A percentile compares a stretch with the other conserved stretches of the same genome.
phyloP scores from a whole-genome alignment of 306 rosid species.

The Trichosanthes cucumerina region DNA sequence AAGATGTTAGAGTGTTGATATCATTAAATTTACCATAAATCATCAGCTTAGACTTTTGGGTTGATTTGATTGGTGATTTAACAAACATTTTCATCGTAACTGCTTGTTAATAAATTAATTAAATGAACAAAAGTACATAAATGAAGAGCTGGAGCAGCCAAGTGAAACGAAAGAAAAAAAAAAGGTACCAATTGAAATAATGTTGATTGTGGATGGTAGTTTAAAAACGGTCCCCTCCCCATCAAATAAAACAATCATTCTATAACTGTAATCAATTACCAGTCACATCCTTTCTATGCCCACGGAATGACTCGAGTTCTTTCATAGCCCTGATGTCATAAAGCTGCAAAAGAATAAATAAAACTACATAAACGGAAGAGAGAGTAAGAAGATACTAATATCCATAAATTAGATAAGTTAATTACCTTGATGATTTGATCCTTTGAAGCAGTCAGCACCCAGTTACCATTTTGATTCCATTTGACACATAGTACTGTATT shows the following conservation, averaged over 20 bases:
- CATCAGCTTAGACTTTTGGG: too few relatives aligned
- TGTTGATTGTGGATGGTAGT: neutral
- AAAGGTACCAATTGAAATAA: neutral
- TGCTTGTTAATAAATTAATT: neutral
- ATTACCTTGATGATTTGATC: conserved; percentile 81
- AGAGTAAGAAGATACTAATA: neutral
- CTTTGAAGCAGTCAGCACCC: conserved; percentile 84
- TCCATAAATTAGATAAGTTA: conserved; percentile 8
- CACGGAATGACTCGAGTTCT: conserved; percentile 98
- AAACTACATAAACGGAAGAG: conserved; percentile 2
- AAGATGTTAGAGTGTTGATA: too few relatives aligned
- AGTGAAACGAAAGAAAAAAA: neutral
- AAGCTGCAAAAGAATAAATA: conserved; percentile 41
- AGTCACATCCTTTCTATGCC: conserved; percentile 93
- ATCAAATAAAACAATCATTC: neutral
- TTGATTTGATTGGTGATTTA: too few relatives aligned
- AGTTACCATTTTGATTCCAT: conserved; percentile 93
- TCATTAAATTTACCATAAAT: too few relatives aligned
- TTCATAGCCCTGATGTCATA: conserved; percentile 97
- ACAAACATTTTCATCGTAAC: neutral
- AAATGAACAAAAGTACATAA: neutral
- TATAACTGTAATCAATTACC: conserved; percentile 31
- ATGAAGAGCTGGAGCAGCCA: neutral
- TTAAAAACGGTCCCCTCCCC: neutral
- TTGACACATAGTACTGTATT: conserved; percentile 74